These are phyloP conservation scores for Mucor circinelloides DNA, from an alignment of 371 early-diverging fungal genomes.

Conservation along the genomic window DNA sequence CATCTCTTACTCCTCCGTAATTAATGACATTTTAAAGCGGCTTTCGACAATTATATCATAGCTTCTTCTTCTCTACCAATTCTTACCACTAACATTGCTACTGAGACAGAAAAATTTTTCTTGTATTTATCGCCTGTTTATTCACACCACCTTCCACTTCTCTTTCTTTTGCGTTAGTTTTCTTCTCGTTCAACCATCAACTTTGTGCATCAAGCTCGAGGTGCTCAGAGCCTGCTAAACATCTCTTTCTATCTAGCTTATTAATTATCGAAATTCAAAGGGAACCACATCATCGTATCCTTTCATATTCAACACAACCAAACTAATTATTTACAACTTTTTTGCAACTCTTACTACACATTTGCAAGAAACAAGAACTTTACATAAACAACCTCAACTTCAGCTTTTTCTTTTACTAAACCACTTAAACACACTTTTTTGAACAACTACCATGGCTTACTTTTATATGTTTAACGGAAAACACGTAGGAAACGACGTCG, in stretches of 20 bases:
- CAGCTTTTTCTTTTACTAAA: neutral
- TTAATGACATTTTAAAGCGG: neutral
- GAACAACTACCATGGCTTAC: constrained; percentile 22
- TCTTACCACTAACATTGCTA: neutral
- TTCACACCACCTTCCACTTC: neutral
- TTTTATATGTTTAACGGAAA: constrained; percentile 37
- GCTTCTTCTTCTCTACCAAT: neutral
- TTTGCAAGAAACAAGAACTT: neutral
- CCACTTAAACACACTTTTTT: constrained; percentile 2
- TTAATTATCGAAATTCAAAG: neutral
- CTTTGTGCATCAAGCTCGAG: constrained; percentile 5
- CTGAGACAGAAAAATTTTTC: constrained; percentile 3
- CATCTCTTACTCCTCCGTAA: neutral
- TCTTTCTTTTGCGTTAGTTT: neutral
- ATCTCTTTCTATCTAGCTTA: neutral
- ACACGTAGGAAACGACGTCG: constrained; percentile 38
- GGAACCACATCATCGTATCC: neutral
- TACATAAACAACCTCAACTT: neutral
- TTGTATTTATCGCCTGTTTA: neutral
- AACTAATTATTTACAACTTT: neutral
- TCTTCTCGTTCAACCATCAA: neutral
- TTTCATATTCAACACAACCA: neutral
- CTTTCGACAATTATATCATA: neutral
- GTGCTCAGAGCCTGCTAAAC: constrained; percentile 5
- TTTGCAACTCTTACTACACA: neutral